These are phyloP conservation scores for Ailanthus altissimus DNA, from an alignment of 345 rosid species.

Conservation along the genomic window DNA sequence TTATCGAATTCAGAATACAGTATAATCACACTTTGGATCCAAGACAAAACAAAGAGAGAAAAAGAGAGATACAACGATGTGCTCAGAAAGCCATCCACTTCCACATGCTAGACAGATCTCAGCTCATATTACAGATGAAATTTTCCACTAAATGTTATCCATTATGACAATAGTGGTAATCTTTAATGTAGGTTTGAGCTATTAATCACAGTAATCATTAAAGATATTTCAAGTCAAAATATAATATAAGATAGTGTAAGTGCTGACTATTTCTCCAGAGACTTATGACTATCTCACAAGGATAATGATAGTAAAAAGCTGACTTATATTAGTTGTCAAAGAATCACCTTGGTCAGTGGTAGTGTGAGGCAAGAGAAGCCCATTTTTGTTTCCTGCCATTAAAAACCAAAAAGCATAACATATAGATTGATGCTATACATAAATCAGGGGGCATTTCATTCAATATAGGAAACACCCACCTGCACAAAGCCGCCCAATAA, in stretches of 20 bases:
- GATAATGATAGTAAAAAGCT: not conserved
- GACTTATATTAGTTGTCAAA: not conserved
- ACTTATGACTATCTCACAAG: not conserved
- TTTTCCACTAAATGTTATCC: not conserved
- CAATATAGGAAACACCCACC: constrained; percentile 37
- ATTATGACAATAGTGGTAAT: not conserved
- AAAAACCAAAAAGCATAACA: not conserved
- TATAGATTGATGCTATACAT: not conserved
- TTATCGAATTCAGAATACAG: not conserved
- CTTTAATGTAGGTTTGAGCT: not conserved
- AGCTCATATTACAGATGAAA: not conserved
- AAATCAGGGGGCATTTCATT: not conserved
- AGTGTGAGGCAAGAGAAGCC: constrained; percentile 91
- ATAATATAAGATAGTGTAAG: not conserved
- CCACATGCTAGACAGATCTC: not conserved
- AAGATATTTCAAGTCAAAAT: not conserved
- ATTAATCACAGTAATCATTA: not conserved
- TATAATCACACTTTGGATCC: not conserved
- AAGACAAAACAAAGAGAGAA: not conserved
- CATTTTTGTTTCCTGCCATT: constrained; percentile 82
- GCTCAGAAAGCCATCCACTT: not conserved
- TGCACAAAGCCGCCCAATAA: constrained; percentile 84
- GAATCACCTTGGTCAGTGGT: constrained; percentile 94
- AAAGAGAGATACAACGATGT: not conserved
- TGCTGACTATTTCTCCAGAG: not conserved